Percentiles rank a stretch among this genome's conserved stretches.
phyloP scores from a whole-genome alignment of 2,329 filamentous ascomycete species.

The Remersonia thermophila region DNA sequence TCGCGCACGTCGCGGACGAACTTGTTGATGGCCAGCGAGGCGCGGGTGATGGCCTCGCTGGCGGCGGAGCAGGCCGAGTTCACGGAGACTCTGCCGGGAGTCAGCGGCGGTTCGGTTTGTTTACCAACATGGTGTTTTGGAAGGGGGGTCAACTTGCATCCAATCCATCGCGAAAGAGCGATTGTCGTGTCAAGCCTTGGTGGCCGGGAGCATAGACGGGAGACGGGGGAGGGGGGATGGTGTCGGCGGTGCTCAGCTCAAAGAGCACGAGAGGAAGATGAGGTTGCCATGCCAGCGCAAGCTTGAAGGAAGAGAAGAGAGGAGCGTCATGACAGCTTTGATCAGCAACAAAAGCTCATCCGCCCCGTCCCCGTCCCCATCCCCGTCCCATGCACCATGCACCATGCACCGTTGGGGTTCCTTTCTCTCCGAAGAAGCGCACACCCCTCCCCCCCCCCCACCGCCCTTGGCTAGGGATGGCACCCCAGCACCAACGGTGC shows the following conservation, averaged over 20 bases:
- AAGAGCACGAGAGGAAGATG: not conserved
- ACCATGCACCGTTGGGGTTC: slow-evolving; percentile 20
- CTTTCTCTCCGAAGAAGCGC: no score
- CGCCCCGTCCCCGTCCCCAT: no score
- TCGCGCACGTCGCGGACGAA: slow-evolving; percentile 31
- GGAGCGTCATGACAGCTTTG: no score
- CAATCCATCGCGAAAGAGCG: slow-evolving; percentile 3
- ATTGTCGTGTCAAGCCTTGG: not conserved
- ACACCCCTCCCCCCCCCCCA: no score
- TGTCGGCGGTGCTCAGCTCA: no score
- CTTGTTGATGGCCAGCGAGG: slow-evolving; percentile 21
- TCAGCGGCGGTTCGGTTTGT: slow-evolving; percentile 2
- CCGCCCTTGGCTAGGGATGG: no score
- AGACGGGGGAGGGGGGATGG: no score
- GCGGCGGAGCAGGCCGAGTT: slow-evolving; percentile 27
- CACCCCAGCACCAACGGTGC: not conserved
- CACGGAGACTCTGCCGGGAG: slow-evolving; percentile 18
- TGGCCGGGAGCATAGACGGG: no score
- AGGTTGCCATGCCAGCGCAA: not conserved
- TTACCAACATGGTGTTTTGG: no score
- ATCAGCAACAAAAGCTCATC: no score
- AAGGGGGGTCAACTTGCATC: slow-evolving; percentile 1
- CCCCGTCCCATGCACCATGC: no score
- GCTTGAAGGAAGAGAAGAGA: slow-evolving; percentile 1
- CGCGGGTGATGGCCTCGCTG: slow-evolving; percentile 24